Conservation (phyloP, 2,329 filamentous ascomycete species). For the Tolypocladium pustulatum region DNA sequence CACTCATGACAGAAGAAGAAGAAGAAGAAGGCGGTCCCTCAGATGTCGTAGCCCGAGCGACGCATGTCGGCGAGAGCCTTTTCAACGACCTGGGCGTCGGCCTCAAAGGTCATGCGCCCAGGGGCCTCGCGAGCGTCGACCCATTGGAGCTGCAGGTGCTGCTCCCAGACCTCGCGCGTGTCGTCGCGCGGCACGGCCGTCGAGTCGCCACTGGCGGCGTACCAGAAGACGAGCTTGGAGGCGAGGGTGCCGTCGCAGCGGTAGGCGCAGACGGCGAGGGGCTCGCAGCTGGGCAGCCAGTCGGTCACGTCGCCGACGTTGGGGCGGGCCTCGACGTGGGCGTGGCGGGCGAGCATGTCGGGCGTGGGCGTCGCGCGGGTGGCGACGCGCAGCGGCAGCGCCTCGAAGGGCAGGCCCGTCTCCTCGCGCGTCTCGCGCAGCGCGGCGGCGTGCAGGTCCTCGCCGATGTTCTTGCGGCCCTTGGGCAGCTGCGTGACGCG, state of each 20-base stretch:
- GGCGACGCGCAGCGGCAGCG: conserved; percentile 27
- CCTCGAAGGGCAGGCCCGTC: conserved; percentile 29
- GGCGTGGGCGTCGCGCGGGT: conserved; percentile 21
- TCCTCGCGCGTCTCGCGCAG: conserved; percentile 38
- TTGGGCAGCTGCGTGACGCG: conserved; percentile 36
- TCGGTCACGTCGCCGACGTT: conserved; percentile 14
- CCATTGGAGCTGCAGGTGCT: conserved; percentile 11
- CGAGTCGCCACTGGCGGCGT: conserved; percentile 22
- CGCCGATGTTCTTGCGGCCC: conserved; percentile 36
- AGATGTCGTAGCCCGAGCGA: conserved; percentile 14
- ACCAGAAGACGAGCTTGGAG: conserved; percentile 30
- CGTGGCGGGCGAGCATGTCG: neutral
- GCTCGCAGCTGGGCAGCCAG: conserved; percentile 22
- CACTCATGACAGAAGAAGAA: neutral
- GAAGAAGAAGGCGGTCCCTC: neutral
- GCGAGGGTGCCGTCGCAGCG: conserved; percentile 22
- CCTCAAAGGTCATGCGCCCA: conserved; percentile 10
- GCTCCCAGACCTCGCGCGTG: conserved; percentile 21
- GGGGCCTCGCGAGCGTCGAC: conserved; percentile 12
- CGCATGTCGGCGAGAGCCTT: conserved; percentile 16
- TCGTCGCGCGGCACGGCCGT: conserved; percentile 9
- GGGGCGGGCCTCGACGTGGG: conserved; percentile 5
- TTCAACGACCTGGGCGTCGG: conserved; percentile 14
- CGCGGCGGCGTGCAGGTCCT: conserved; percentile 29
- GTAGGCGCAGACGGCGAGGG: conserved; percentile 23